Conservation (phyloP, 2,329 filamentous ascomycete species). For the Diaporthe caulivora region DNA sequence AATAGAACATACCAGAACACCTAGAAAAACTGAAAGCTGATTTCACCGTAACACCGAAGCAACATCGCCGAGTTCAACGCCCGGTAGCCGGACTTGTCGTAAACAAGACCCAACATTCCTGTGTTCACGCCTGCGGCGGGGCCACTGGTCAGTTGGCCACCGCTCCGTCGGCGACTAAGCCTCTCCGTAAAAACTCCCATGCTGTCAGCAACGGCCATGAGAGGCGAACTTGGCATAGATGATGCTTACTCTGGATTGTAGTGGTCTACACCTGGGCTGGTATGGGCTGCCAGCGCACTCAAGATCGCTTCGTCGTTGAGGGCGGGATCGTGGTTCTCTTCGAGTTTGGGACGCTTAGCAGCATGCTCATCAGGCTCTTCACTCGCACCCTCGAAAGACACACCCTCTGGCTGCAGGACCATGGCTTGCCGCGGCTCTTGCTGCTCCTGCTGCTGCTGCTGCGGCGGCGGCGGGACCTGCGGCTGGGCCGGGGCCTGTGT, state of each 20-base stretch:
- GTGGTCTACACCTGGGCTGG: constrained; percentile 52
- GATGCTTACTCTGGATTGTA: constrained; percentile 58
- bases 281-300: constrained; percentile 59
- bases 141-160: no score
- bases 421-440: constrained; percentile 46
- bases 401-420: constrained; percentile 45
- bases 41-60: constrained; percentile 28
- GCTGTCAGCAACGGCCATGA: constrained; percentile 7
- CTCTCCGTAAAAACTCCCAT: constrained; percentile 35
- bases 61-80: constrained; percentile 27
- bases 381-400: constrained; percentile 35
- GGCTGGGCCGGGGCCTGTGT: constrained; percentile 42
- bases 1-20: constrained; percentile 32
- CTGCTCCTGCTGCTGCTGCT: background rate
- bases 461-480: constrained; percentile 42
- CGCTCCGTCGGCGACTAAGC: constrained; percentile 14
- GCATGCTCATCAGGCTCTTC: constrained; percentile 50
- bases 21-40: constrained; percentile 12
- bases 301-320: constrained; percentile 64
- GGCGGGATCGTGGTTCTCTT: constrained; percentile 50
- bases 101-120: background rate
- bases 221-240: background rate
- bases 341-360: constrained; percentile 56
- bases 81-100: background rate
- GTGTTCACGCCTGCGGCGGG: background rate